Percentiles rank a stretch among this genome's conserved stretches.
Evolutionary conservation across 2,329 filamentous ascomycete species (phyloP).

Genomic region (Taxawa tesnikishii): DNA sequence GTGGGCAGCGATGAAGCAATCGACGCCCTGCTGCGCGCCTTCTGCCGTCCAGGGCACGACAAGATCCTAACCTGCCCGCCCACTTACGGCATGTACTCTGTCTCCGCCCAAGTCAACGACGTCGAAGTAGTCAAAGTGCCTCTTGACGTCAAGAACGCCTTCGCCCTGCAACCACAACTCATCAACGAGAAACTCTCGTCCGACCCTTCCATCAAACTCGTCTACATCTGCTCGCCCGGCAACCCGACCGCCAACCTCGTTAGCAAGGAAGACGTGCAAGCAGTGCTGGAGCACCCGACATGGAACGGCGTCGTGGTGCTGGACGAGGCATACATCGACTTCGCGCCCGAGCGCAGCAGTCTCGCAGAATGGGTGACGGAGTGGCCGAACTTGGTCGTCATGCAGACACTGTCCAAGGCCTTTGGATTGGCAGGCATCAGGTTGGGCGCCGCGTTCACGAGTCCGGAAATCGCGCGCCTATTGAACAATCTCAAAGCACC

Average conservation of each 20-base stretch:
- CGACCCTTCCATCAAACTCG: constrained; percentile 63
- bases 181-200: constrained; percentile 55
- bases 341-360: constrained; percentile 65
- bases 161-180: constrained; percentile 59
- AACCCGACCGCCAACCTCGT: constrained; percentile 83
- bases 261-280: constrained; percentile 58
- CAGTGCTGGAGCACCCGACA: constrained; percentile 68
- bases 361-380: constrained; percentile 85
- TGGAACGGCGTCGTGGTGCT: constrained; percentile 94
- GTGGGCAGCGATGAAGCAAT: constrained; percentile 96
- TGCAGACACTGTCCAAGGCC: constrained; percentile 97
- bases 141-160: constrained; percentile 57
- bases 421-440: constrained; percentile 93
- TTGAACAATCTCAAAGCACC: constrained; percentile 92
- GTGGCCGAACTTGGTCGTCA: constrained; percentile 90
- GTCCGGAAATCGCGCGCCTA: constrained; percentile 59
- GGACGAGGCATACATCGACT: constrained; percentile 96
- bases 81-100: constrained; percentile 96
- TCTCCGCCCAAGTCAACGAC: constrained; percentile 91
- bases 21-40: constrained; percentile 83
- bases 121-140: constrained; percentile 78
- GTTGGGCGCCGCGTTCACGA: constrained; percentile 74
- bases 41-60: constrained; percentile 77
- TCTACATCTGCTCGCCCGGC: constrained; percentile 87
- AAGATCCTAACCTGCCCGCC: constrained; percentile 91